Conservation (phyloP, 108 stramenopile species). For the Nitzschia sp. region DNA sequence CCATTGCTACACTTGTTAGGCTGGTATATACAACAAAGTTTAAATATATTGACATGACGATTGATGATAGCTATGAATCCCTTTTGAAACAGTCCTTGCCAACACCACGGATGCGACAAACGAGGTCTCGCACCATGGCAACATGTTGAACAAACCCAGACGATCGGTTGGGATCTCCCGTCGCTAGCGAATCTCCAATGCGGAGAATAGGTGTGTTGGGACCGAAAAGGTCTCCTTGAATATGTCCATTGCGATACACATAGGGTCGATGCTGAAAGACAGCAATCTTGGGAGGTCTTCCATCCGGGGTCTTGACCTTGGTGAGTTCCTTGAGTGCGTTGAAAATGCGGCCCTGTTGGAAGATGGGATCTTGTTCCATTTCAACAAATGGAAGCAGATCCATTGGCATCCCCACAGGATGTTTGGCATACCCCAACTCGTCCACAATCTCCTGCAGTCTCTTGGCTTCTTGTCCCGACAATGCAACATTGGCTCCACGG, state of each 20-base stretch:
- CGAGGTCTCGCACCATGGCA: neutral
- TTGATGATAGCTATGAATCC: neutral
- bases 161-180: constrained; percentile 1
- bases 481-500: neutral
- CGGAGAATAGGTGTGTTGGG: neutral
- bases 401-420: neutral
- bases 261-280: constrained; percentile 6
- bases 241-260: neutral
- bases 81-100: neutral
- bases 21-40: too few species aligned
- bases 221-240: neutral
- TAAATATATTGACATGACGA: too few species aligned
- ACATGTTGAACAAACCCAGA: neutral
- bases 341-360: neutral
- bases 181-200: neutral
- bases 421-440: neutral
- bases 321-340: neutral
- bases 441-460: neutral
- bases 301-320: neutral
- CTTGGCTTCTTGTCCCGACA: neutral
- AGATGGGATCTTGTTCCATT: neutral
- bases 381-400: neutral
- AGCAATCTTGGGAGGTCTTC: neutral
- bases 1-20: too few species aligned
- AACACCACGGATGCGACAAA: neutral